Conservation (phyloP, 352 stramenopile species). For the Pythium periplocum region DNA sequence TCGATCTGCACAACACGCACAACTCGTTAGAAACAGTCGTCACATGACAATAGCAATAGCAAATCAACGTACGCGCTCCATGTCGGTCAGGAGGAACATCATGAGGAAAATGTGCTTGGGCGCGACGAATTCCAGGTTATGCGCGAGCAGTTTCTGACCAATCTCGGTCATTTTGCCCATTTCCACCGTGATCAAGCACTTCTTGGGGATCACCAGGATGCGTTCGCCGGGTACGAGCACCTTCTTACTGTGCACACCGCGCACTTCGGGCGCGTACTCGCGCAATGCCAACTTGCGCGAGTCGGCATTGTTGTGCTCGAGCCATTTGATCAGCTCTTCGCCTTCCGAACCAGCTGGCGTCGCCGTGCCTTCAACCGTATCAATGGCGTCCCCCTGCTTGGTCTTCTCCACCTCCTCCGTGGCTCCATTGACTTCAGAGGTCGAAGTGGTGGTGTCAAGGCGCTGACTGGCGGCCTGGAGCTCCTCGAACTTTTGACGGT, state of each 20-base stretch:
- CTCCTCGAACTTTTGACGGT: constrained; percentile 36
- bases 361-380: constrained; percentile 11
- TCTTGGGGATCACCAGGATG: constrained; percentile 90
- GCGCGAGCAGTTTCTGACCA: constrained; percentile 89
- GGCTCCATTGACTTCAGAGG: not conserved
- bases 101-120: constrained; percentile 99
- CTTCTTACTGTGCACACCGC: constrained; percentile 88
- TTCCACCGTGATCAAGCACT: constrained; percentile 98
- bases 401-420: not conserved
- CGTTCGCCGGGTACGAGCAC: constrained; percentile 82
- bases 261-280: constrained; percentile 90
- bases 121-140: constrained; percentile 95
- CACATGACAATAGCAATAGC: not conserved
- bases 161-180: constrained; percentile 98
- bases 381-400: not conserved
- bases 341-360: constrained; percentile 38
- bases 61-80: constrained; percentile 72
- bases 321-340: constrained; percentile 70
- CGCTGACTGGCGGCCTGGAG: constrained; percentile 18
- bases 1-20: constrained; percentile 33
- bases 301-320: constrained; percentile 65
- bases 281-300: constrained; percentile 74
- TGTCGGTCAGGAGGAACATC: constrained; percentile 98
- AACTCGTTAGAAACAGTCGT: not conserved
- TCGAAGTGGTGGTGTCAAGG: not conserved